Conservation (phyloP, 768 basidiomycete genomes). For the Suillus fuscotomentosus region DNA sequence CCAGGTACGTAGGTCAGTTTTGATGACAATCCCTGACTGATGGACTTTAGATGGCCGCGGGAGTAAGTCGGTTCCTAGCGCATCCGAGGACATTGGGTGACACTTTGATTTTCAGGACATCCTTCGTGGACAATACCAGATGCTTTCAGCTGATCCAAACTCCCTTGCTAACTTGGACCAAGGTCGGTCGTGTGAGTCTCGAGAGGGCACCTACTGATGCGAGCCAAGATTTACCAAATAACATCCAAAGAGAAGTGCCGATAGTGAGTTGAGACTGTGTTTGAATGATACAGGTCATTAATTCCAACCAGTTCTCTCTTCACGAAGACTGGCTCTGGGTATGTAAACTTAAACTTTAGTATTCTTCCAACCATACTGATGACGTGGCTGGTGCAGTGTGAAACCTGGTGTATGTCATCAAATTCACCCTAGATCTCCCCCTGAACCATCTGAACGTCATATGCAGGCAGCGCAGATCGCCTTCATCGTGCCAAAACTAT, state of each 20-base stretch:
- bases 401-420: conserved; percentile 87
- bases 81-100: neutral
- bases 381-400: conserved; percentile 57
- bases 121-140: conserved; percentile 89
- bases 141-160: conserved; percentile 89
- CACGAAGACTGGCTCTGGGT: conserved; percentile 97
- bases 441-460: conserved; percentile 1
- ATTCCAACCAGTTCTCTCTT: conserved; percentile 64
- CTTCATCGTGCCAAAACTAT: conserved; percentile 83
- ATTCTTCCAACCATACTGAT: conserved; percentile 8
- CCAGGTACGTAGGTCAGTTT: conserved; percentile 47
- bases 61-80: conserved; percentile 35
- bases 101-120: conserved; percentile 56
- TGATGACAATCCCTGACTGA: conserved; percentile 2
- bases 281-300: conserved; percentile 3
- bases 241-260: conserved; percentile 87
- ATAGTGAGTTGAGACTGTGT: conserved; percentile 61
- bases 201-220: neutral
- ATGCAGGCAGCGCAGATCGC: conserved; percentile 76
- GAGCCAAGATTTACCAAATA: conserved; percentile 85
- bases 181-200: conserved; percentile 41
- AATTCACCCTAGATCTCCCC: neutral
- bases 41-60: conserved; percentile 48
- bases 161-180: conserved; percentile 95
- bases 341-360: conserved; percentile 23